Evolutionary conservation across 192 early-diverging fungal species (phyloP).

Genomic region (Radiomyces spectabilis): DNA sequence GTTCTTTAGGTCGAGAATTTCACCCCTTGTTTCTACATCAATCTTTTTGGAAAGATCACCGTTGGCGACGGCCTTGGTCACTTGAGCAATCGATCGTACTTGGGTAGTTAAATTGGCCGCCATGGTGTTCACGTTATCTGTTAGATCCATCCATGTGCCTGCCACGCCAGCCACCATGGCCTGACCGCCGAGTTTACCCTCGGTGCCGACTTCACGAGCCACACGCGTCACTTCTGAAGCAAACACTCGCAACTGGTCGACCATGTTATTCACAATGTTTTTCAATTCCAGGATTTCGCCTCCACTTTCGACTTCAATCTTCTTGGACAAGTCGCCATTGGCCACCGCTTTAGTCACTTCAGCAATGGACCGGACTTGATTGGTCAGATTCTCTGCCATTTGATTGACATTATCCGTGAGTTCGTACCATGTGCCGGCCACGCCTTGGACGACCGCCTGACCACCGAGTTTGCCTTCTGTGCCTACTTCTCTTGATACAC

Average conservation of each 20-base stretch:
- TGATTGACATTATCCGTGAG: conserved; percentile 44
- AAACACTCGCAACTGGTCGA: conserved; percentile 35
- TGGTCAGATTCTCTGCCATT: conserved; percentile 41
- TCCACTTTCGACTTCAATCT: conserved; percentile 45
- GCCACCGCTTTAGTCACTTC: conserved; percentile 61
- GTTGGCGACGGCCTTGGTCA: conserved; percentile 54
- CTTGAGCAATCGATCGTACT: conserved; percentile 44
- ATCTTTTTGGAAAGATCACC: conserved; percentile 58
- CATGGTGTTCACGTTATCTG: conserved; percentile 34
- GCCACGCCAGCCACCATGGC: conserved; percentile 30
- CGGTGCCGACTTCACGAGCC: conserved; percentile 31
- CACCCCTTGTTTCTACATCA: conserved; percentile 50
- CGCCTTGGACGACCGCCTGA: conserved; percentile 52
- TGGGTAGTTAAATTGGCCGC: conserved; percentile 29
- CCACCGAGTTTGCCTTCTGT: conserved; percentile 66
- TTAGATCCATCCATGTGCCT: conserved; percentile 34
- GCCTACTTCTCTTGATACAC: conserved; percentile 53
- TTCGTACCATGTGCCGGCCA: conserved; percentile 44
- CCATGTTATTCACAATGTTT: conserved; percentile 35
- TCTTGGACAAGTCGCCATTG: conserved; percentile 54
- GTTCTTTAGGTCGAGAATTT: conserved; percentile 49
- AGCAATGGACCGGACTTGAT: conserved; percentile 54
- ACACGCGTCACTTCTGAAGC: conserved; percentile 24
- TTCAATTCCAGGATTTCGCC: conserved; percentile 39
- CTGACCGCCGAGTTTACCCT: conserved; percentile 40